Conservation (phyloP, 1,284 basidiomycete species). For the Ustilago trichophora region DNA sequence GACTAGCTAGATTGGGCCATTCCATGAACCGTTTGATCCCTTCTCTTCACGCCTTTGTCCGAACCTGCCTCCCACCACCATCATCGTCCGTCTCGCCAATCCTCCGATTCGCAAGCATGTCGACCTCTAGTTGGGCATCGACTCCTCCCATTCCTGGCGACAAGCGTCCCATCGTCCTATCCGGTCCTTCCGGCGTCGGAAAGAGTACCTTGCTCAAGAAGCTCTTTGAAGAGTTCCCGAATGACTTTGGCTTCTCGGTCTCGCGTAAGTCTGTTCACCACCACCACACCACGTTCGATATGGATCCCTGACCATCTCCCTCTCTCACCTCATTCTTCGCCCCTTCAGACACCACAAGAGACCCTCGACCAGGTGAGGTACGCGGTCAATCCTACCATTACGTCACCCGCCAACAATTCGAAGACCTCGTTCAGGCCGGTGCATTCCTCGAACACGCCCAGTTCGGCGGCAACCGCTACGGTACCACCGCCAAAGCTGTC, state of each 20-base stretch:
- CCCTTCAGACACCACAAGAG: constrained; percentile 94
- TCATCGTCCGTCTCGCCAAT: no score
- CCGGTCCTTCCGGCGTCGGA: constrained; percentile 88
- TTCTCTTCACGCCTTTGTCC: neutral
- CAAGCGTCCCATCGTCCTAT: constrained; percentile 75
- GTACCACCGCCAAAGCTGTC: constrained; percentile 81
- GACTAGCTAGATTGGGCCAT: neutral
- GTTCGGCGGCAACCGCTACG: constrained; percentile 91
- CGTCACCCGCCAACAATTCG: constrained; percentile 70
- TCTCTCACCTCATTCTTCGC: no score
- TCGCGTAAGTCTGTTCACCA: constrained; percentile 91
- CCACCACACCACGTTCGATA: no score
- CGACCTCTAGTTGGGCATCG: constrained; percentile 35
- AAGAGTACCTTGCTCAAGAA: constrained; percentile 89
- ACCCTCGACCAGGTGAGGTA: constrained; percentile 82
- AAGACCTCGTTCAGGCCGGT: constrained; percentile 69
- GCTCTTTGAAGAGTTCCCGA: constrained; percentile 83
- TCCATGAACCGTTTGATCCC: constrained; percentile 4
- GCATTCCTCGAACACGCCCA: constrained; percentile 75
- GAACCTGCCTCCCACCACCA: neutral
- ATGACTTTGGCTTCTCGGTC: constrained; percentile 87
- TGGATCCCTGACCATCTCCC: no score
- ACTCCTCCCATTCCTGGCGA: constrained; percentile 35
- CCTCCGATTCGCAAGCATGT: constrained; percentile 22
- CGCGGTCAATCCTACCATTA: constrained; percentile 77